Conservation (phyloP, 306 rosid species). For the Cicer yamashitae region DNA sequence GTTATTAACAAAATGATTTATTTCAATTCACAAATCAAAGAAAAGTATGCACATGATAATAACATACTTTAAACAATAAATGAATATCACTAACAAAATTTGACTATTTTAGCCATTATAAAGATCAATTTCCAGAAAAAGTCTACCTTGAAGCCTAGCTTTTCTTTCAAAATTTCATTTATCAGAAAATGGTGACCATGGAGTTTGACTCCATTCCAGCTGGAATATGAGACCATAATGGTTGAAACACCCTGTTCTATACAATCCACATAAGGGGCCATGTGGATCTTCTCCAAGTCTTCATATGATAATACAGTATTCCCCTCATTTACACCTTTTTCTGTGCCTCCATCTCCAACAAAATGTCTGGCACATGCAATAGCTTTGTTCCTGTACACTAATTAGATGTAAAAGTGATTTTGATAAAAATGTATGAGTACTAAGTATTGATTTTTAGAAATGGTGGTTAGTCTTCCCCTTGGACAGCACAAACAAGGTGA, state of each 20-base stretch:
- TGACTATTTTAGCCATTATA: background rate
- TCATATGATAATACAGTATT: constrained; percentile 65
- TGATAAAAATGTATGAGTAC: background rate
- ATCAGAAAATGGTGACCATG: constrained; percentile 69
- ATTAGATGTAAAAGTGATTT: constrained; percentile 12
- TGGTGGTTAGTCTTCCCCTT: constrained; percentile 50
- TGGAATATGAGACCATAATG: constrained; percentile 78
- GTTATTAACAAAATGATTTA: background rate
- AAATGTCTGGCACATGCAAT: constrained; percentile 87
- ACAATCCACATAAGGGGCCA: constrained; percentile 82
- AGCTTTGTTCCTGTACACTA: constrained; percentile 63
- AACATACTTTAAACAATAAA: background rate
- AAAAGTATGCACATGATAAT: constrained; percentile 3
- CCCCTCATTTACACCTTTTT: constrained; percentile 74
- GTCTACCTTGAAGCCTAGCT: constrained; percentile 75
- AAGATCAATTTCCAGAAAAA: background rate
- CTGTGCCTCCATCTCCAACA: constrained; percentile 87
- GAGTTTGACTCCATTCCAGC: constrained; percentile 77
- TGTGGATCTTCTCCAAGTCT: constrained; percentile 73
- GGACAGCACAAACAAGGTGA: no score
- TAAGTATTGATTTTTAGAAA: background rate
- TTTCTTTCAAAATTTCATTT: constrained; percentile 68
- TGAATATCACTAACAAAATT: background rate
- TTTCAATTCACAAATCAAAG: constrained; percentile 18
- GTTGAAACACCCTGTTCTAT: constrained; percentile 72